These are phyloP conservation scores for Trichoderma arundinaceum DNA, from an alignment of 2,329 filamentous ascomycete species.

Conservation along the genomic window DNA sequence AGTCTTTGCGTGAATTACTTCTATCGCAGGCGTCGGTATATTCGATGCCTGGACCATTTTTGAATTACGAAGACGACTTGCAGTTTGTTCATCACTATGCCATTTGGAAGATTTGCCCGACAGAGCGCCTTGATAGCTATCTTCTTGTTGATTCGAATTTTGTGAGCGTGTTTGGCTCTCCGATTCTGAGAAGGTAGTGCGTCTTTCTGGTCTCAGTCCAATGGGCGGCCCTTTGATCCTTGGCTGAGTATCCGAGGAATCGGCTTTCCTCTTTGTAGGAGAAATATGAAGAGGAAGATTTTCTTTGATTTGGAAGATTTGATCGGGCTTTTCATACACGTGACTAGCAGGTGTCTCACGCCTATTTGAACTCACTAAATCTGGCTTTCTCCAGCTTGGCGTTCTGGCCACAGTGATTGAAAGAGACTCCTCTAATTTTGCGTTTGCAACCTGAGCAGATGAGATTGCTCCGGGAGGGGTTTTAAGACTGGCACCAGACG, in stretches of 20 bases:
- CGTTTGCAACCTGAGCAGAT: not conserved
- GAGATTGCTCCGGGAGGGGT: not conserved
- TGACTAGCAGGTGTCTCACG: not conserved
- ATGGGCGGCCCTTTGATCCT: not conserved
- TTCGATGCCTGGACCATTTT: not conserved
- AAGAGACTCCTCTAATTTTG: not conserved
- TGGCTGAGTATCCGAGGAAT: not conserved
- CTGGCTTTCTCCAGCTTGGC: not conserved
- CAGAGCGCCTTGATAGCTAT: not conserved
- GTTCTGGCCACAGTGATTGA: constrained; percentile 14
- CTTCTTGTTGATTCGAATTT: not conserved
- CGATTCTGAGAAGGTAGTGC: not conserved
- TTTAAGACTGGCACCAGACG: not conserved
- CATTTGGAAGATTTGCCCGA: not conserved
- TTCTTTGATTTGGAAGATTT: not conserved
- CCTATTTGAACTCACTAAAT: not conserved
- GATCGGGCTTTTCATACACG: not conserved
- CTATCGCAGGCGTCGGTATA: not conserved
- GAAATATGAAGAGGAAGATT: constrained; percentile 7
- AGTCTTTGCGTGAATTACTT: not conserved
- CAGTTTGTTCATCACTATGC: constrained; percentile 1
- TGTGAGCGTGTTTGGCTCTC: not conserved
- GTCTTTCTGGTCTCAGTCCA: not conserved
- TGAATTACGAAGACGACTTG: not conserved
- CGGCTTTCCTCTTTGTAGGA: constrained; percentile 9